phyloP scores from a whole-genome alignment of 2,329 filamentous ascomycete species.

The Arthrobotrys pseudoclavata region DNA sequence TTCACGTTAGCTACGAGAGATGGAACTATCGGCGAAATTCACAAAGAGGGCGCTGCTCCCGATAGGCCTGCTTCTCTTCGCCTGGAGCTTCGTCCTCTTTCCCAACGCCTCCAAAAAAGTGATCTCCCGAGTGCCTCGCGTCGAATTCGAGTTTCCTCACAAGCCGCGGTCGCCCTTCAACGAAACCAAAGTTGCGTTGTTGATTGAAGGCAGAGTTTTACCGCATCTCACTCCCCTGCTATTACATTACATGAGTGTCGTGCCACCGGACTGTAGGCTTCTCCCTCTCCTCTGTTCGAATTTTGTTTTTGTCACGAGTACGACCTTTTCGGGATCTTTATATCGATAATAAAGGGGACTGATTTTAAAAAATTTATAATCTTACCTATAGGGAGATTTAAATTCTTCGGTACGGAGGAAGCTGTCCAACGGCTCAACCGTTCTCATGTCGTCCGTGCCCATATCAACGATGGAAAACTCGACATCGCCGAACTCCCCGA shows the following conservation, averaged over 20 bases:
- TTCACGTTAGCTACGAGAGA: background rate
- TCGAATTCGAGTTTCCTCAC: constrained; percentile 40
- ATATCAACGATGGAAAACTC: constrained; percentile 62
- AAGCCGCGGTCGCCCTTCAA: constrained; percentile 67
- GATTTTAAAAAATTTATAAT: background rate
- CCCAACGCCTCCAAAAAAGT: constrained; percentile 27
- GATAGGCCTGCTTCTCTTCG: constrained; percentile 34
- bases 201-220: constrained; percentile 71
- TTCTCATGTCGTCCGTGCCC: constrained; percentile 60
- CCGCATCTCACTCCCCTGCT: constrained; percentile 71
- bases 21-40: constrained; percentile 19
- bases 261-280: constrained; percentile 73
- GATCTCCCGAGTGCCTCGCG: constrained; percentile 42
- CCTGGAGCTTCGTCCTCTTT: constrained; percentile 54
- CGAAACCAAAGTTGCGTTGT: constrained; percentile 71
- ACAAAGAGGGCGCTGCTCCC: constrained; percentile 41
- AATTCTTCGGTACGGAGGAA: constrained; percentile 70
- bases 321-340: background rate
- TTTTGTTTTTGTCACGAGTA: background rate
- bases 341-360: background rate
- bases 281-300: constrained; percentile 46
- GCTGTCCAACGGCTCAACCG: constrained; percentile 67
- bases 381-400: constrained; percentile 39
- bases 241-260: constrained; percentile 72
- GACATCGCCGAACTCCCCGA: constrained; percentile 70